These are phyloP conservation scores for Starmerella cellae DNA, from an alignment of 805 yeast species.

Conservation along the genomic window DNA sequence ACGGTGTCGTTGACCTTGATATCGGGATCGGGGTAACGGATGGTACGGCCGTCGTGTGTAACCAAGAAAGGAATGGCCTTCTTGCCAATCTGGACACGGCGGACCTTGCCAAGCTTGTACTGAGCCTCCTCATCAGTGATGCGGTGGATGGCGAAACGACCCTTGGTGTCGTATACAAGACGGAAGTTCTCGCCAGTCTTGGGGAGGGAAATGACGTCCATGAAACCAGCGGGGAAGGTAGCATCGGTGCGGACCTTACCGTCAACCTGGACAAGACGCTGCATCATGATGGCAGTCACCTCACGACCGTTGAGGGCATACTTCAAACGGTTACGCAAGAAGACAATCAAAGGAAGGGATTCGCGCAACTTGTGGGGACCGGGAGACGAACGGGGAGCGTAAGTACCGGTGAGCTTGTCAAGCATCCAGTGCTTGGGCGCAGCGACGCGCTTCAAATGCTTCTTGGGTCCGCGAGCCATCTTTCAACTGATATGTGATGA, in stretches of 20 bases:
- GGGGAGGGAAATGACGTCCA: constrained; percentile 95
- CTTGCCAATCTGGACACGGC: constrained; percentile 96
- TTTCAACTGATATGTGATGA: constrained; percentile 7
- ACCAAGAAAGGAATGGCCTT: constrained; percentile 96
- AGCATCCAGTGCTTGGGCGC: constrained; percentile 99
- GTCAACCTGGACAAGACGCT: constrained; percentile 96
- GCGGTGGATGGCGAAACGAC: constrained; percentile 99
- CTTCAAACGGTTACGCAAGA: constrained; percentile 97
- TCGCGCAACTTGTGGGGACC: constrained; percentile 99
- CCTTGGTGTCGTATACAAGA: constrained; percentile 95
- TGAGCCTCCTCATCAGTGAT: constrained; percentile 97
- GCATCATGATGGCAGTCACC: constrained; percentile 96
- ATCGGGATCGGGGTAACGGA: constrained; percentile 98
- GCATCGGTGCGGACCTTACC: constrained; percentile 99
- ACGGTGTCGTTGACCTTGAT: constrained; percentile 97
- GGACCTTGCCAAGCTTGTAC: constrained; percentile 96
- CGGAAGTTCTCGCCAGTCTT: constrained; percentile 99
- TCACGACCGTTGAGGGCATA: constrained; percentile 98
- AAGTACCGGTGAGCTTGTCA: constrained; percentile 98
- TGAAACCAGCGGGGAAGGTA: constrained; percentile 98
- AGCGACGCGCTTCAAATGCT: constrained; percentile 98
- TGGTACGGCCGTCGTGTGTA: constrained; percentile 99
- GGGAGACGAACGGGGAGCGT: constrained; percentile 99
- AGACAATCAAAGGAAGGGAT: constrained; percentile 91
- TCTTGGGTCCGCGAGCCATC: constrained; percentile 53